Evolutionary conservation across 1,284 basidiomycete genomes (phyloP).

Genomic region (Leccinum huronense): DNA sequence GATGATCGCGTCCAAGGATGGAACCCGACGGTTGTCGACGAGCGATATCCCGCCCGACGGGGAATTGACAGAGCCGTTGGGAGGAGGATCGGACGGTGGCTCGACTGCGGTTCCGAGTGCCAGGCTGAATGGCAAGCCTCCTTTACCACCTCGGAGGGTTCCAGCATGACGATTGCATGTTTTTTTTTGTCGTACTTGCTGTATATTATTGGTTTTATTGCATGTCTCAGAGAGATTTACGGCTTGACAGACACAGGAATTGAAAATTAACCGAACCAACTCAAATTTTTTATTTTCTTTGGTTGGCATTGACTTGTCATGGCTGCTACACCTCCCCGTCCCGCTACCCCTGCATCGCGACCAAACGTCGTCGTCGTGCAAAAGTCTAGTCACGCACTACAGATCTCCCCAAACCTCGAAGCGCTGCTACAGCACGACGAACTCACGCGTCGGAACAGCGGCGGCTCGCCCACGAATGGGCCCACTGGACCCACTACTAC

Average conservation of each 20-base stretch:
- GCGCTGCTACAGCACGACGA: constrained; percentile 63
- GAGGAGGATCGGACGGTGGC: constrained; percentile 2
- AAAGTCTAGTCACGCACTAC: constrained; percentile 32
- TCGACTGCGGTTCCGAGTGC: constrained; percentile 16
- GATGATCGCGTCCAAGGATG: constrained; percentile 52
- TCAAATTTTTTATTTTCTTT: not conserved
- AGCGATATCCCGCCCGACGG: constrained; percentile 4
- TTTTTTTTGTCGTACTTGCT: not conserved
- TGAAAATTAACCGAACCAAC: constrained; percentile 21
- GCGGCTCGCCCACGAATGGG: constrained; percentile 25
- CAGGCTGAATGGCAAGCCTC: constrained; percentile 31
- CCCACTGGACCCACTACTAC: not conserved
- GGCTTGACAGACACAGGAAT: constrained; percentile 14
- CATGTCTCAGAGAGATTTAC: not conserved
- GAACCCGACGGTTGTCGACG: constrained; percentile 32
- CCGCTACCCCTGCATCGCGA: constrained; percentile 17
- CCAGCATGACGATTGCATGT: constrained; percentile 13
- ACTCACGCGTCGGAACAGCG: constrained; percentile 32
- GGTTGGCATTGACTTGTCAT: constrained; percentile 10
- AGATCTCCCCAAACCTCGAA: constrained; percentile 60
- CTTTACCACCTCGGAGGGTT: constrained; percentile 38
- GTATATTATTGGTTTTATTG: too few relatives aligned
- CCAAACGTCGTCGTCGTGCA: constrained; percentile 1
- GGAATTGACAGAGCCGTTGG: constrained; percentile 4
- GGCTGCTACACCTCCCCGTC: constrained; percentile 24